Conservation (phyloP, 2,329 filamentous ascomycete genomes). For the Clonostachys byssicola region DNA sequence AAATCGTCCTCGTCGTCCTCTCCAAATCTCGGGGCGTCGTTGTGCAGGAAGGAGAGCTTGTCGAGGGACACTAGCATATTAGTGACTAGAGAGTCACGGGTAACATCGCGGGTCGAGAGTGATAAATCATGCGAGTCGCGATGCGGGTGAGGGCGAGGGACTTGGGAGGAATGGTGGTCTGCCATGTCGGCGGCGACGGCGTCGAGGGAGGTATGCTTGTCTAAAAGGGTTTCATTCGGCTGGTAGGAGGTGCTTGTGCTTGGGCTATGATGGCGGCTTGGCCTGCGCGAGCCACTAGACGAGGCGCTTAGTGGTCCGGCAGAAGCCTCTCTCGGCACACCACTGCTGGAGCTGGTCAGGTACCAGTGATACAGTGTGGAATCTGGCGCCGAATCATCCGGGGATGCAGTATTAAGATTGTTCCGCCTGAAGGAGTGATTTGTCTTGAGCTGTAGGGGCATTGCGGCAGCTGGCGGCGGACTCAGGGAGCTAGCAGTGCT, state of each 20-base stretch:
- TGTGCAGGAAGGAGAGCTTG: slow-evolving; percentile 54
- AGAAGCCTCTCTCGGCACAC: background rate
- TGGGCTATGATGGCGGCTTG: background rate
- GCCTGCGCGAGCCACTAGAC: background rate
- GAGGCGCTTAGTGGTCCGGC: background rate
- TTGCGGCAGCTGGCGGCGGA: too few species aligned
- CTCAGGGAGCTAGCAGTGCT: too few species aligned
- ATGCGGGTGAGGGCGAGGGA: slow-evolving; percentile 10
- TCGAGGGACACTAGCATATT: slow-evolving; percentile 95
- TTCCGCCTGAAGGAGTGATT: too few species aligned
- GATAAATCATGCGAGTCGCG: slow-evolving; percentile 83
- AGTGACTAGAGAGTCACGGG: slow-evolving; percentile 86
- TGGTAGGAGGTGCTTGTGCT: background rate
- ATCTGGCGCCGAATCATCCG: too few species aligned
- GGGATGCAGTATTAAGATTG: too few species aligned
- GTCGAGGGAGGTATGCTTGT: slow-evolving; percentile 9
- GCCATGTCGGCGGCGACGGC: slow-evolving; percentile 12
- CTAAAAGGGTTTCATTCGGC: slow-evolving; percentile 15
- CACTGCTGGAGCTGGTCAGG: too few species aligned
- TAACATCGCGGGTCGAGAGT: slow-evolving; percentile 69
- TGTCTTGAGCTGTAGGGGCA: too few species aligned
- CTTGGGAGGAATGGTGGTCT: slow-evolving; percentile 12
- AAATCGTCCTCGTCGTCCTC: slow-evolving; percentile 15
- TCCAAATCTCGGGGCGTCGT: slow-evolving; percentile 12
- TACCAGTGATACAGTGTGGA: too few species aligned